These are phyloP conservation scores for Sordariomycetes sp. DNA, from an alignment of 2,329 filamentous ascomycete genomes.

Conservation along the genomic window DNA sequence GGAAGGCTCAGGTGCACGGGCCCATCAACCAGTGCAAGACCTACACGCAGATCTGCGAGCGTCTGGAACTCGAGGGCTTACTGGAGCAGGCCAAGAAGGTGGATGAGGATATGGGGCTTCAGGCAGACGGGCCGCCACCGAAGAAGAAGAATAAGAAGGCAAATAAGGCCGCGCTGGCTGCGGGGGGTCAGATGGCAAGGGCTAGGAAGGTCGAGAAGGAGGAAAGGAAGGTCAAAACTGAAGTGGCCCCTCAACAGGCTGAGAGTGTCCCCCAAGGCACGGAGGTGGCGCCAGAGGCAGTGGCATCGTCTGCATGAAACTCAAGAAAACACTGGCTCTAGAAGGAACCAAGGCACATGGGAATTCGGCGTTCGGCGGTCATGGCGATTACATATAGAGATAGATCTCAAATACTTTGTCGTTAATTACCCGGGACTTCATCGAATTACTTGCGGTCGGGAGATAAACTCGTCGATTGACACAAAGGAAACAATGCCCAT, in stretches of 20 bases:
- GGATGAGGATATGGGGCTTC: conserved; percentile 53
- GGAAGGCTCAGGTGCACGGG: conserved; percentile 54
- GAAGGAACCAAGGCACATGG: not conserved
- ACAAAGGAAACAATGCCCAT: not conserved
- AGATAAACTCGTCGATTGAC: not conserved
- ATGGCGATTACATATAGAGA: not conserved
- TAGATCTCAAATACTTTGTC: not conserved
- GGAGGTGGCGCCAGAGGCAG: not conserved
- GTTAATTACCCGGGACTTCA: not conserved
- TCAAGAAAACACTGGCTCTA: not conserved
- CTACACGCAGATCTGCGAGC: conserved; percentile 58
- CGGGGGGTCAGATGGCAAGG: conserved; percentile 33
- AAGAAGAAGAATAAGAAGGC: conserved; percentile 17
- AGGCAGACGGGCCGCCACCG: conserved; percentile 30
- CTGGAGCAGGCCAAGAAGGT: conserved; percentile 51
- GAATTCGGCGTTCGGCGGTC: not conserved
- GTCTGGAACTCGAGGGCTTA: conserved; percentile 54
- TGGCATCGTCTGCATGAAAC: conserved; percentile 1
- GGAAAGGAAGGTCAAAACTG: conserved; percentile 13
- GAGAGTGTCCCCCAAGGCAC: not conserved
- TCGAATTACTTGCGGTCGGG: not conserved
- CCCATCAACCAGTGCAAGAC: conserved; percentile 55
- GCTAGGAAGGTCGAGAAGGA: conserved; percentile 20
- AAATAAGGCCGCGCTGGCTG: conserved; percentile 32
- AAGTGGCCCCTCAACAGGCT: not conserved